Conservation (phyloP, 2,329 filamentous ascomycete species). For the Fusarium sp. region DNA sequence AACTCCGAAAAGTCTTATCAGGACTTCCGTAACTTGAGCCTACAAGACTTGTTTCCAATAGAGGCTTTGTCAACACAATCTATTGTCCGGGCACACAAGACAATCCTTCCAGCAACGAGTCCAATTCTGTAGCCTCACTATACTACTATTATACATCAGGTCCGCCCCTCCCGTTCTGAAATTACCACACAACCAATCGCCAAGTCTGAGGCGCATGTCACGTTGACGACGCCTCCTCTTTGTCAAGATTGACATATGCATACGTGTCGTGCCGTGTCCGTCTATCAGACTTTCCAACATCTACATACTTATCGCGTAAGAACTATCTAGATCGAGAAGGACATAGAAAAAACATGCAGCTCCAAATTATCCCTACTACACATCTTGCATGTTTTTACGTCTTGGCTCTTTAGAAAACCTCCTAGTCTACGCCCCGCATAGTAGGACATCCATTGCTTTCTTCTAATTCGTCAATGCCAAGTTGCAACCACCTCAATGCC, state of each 20-base stretch:
- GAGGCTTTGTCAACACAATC: not conserved
- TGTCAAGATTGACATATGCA: not conserved
- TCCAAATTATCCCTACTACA: not conserved
- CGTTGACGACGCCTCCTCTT: slow-evolving; percentile 35
- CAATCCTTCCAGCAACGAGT: not conserved
- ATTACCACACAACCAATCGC: slow-evolving; percentile 25
- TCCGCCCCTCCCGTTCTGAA: slow-evolving; percentile 7
- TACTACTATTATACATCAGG: slow-evolving; percentile 23
- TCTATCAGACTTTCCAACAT: not conserved
- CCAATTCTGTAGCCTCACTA: not conserved
- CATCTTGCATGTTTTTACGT: slow-evolving; percentile 8
- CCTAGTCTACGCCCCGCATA: slow-evolving; percentile 18
- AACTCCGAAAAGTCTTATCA: not conserved
- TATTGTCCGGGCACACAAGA: not conserved
- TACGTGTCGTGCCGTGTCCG: not conserved
- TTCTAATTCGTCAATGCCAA: slow-evolving; percentile 32
- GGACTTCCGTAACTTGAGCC: not conserved
- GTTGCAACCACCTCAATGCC: slow-evolving; percentile 10
- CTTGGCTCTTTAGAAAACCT: slow-evolving; percentile 10
- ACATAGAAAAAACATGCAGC: slow-evolving; percentile 1
- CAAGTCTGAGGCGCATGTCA: slow-evolving; percentile 26
- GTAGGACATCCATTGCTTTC: not conserved
- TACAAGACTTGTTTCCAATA: not conserved
- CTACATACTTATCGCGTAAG: slow-evolving; percentile 3
- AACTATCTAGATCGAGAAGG: slow-evolving; percentile 22